Evolutionary conservation across 768 basidiomycete species (phyloP), one percentile per base, ranked within the genome.

Genomic region (Pulveroboletus frians): DNA sequence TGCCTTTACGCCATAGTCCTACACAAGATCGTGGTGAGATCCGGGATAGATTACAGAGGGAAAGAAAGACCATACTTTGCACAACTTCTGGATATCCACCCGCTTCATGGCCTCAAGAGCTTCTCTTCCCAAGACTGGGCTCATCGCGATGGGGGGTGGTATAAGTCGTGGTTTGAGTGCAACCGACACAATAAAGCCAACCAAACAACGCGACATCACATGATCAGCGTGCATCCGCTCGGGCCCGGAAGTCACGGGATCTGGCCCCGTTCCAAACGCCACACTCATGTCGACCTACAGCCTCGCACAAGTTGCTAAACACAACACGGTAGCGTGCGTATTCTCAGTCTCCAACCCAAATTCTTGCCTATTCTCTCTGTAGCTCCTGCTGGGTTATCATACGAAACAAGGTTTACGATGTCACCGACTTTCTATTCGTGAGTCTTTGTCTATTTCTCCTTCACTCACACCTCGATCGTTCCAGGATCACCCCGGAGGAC

Each of bases 321-420:
- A 88, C 65, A 81, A 77, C 57, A 73, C 75, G 15, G 36, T 67
- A 17, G 61, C 69, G 85, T 84, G 50, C 35, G 72, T 64, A 18
- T 21, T 26, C 17, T 52, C 43, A 11, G 18, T 50, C 39, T 7
- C 11, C 30, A 7, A 30, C n/a, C n/a, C 47, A 10, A 8, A 17
- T 43, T 41, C 51, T 57, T 40, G 54, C 40, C 56, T 41, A 27
- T 35, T 36, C n/a, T 35, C 39, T 35, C 6, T 17, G n/a, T 51
- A 86, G 85, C 34, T 85, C 84, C 15, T 90, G 88, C 62, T 92
- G 90, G 90, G 82, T 92, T 56, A 81, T 92, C 61, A 85, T 92
- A 54, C 73, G 76, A 43, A 79, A 84, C 66, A 73, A 78, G 46
- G 89, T 91, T n/a, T 92, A 92, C 69, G 88, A 92, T 70, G 85